These are phyloP conservation scores for Beta lomatogona DNA, from an alignment of 179 eudicot species.

Conservation along the genomic window DNA sequence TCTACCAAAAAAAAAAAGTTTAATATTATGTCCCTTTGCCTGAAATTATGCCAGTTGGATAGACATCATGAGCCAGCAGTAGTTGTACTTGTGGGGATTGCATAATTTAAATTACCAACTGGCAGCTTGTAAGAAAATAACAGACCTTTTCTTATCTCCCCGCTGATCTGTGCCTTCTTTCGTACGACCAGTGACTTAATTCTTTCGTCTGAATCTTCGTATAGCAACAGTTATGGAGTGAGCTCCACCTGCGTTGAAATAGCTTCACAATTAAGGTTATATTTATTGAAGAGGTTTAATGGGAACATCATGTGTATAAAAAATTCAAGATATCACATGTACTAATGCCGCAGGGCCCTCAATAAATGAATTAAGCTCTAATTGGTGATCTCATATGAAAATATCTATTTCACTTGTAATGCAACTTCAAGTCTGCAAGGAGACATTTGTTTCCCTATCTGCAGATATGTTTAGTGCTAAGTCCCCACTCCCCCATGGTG, in stretches of 20 bases:
- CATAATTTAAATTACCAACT: not conserved
- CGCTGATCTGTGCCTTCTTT: not conserved
- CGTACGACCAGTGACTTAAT: not conserved
- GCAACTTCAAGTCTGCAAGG: not conserved
- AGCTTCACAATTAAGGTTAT: too few relatives aligned
- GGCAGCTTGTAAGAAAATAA: not conserved
- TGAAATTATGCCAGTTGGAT: not conserved
- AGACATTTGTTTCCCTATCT: not conserved
- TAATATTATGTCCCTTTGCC: constrained; percentile 1
- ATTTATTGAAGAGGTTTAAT: not conserved
- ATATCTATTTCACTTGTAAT: not conserved
- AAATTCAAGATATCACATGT: not conserved
- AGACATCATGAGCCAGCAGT: not conserved
- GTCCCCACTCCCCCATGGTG: not conserved
- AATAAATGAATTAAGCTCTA: not conserved
- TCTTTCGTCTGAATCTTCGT: not conserved
- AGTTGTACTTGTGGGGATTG: not conserved
- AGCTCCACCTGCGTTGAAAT: not conserved
- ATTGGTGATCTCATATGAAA: not conserved
- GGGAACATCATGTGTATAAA: not conserved
- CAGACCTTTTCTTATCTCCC: not conserved
- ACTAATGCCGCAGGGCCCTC: not conserved
- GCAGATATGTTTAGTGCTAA: not conserved
- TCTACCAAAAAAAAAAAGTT: too few relatives aligned
- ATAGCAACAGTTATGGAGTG: not conserved